Evolutionary conservation across 2,329 filamentous ascomycete species (phyloP), one percentile per base, ranked within the genome.

Genomic region (Neopestalotiopsis sp.): DNA sequence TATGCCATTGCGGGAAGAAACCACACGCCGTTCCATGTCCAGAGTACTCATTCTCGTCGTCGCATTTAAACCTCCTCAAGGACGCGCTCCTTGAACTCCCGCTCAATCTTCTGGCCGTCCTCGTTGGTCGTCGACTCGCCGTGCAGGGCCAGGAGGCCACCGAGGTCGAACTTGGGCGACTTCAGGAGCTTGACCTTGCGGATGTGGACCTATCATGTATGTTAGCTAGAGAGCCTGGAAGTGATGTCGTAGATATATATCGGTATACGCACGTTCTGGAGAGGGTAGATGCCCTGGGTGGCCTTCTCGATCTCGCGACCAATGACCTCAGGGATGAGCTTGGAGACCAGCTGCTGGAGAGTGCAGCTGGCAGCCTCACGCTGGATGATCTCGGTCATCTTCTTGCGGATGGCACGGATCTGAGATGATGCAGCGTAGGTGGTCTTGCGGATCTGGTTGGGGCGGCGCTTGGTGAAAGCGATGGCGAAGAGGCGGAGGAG

Each of bases 401-500:
- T 98, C 90, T 95, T 96, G 86, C 96, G 93, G 85, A 99, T 99
- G 78, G 93, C 92, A 77, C 95, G 93, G 85, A 98, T 98, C 88
- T 99, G 96, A 75, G 96, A 98, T 75, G 94, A 94, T 75, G 92
- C 92, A 78, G 96, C 96, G 83, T 99, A 99, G 83, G 96, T 99
- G 80, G 96, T 99, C 93, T 98, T 99, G 93, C 97, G 97, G 90
- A 99, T 95, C 90, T 99, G 96, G 90, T 98, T 99, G 79, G 94
- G 94, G 82, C 96, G 92, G 85, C 94, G 91, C 93, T 98, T 98
- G 86, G 96, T 99, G 90, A 99, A 99, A 79, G 94, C 96, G 78
- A 99, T 99, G 84, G 94, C 94, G 89, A 99, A 99, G 78, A 99
- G 92, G 81, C 96, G 94, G 86, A 99, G 91, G 83, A 98, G 95